A percentile compares a stretch with the other conserved stretches of the same genome.
phyloP scores from a whole-genome alignment of 2,329 filamentous ascomycete genomes.

The Plenodomus tracheiphilus region DNA sequence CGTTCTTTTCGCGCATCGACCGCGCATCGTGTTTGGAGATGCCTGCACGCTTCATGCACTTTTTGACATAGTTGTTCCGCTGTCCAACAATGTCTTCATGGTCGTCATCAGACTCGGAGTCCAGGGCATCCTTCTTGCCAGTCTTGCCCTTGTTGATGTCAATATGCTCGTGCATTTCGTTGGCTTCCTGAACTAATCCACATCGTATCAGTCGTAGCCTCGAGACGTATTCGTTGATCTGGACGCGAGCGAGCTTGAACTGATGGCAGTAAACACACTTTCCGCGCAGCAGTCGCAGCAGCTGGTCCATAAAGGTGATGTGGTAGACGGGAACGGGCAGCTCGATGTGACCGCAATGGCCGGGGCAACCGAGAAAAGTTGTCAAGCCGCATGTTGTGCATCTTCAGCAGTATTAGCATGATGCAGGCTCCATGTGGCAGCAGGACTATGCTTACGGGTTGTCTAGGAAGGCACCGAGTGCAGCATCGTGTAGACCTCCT shows the following conservation, averaged over 20 bases:
- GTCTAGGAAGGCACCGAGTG: slow-evolving; percentile 87
- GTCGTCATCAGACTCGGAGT: slow-evolving; percentile 65
- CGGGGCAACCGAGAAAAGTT: slow-evolving; percentile 74
- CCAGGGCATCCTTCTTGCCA: slow-evolving; percentile 48
- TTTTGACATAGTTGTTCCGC: slow-evolving; percentile 71
- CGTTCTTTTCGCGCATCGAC: slow-evolving; percentile 69
- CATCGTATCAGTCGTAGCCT: slow-evolving; percentile 84
- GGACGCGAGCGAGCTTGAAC: slow-evolving; percentile 75
- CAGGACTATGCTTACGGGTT: slow-evolving; percentile 63
- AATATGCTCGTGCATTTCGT: slow-evolving; percentile 53
- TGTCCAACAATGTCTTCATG: slow-evolving; percentile 60
- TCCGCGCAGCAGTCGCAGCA: slow-evolving; percentile 79
- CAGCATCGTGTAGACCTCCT: slow-evolving; percentile 89
- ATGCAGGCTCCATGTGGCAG: background rate
- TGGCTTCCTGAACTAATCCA: slow-evolving; percentile 73
- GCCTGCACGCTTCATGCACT: slow-evolving; percentile 66
- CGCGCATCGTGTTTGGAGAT: slow-evolving; percentile 49
- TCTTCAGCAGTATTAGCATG: slow-evolving; percentile 51
- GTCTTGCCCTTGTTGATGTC: slow-evolving; percentile 45
- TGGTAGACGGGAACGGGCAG: slow-evolving; percentile 93
- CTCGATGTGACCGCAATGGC: slow-evolving; percentile 93
- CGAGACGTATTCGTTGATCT: slow-evolving; percentile 79
- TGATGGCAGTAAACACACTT: slow-evolving; percentile 91
- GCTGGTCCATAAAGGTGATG: slow-evolving; percentile 93
- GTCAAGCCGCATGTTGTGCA: slow-evolving; percentile 92